phyloP scores from a whole-genome alignment of 2,329 filamentous ascomycete genomes.

The Xylariaceae sp. region DNA sequence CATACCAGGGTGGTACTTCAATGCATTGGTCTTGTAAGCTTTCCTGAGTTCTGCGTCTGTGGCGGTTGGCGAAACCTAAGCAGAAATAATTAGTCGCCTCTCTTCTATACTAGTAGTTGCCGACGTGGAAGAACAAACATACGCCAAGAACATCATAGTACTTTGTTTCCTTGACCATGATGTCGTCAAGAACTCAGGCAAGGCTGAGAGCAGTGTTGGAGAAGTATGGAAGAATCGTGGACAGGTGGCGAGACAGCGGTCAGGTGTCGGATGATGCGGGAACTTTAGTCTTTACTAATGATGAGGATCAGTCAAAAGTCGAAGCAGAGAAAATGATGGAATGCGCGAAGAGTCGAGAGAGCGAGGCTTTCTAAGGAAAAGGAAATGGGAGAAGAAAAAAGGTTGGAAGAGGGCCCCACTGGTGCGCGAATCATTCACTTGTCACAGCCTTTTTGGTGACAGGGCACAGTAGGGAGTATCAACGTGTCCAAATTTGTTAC shows the following conservation, averaged over 20 bases:
- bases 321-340: background rate
- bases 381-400: slow-evolving; percentile 12
- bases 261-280: slow-evolving; percentile 1
- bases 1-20: slow-evolving; percentile 84
- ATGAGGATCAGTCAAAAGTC: slow-evolving; percentile 6
- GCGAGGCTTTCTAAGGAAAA: background rate
- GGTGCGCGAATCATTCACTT: slow-evolving; percentile 26
- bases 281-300: slow-evolving; percentile 8
- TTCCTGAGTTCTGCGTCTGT: slow-evolving; percentile 89
- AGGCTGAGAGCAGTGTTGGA: slow-evolving; percentile 5
- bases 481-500: no score
- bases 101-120: background rate
- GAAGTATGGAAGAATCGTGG: background rate
- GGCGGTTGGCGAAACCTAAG: slow-evolving; percentile 74
- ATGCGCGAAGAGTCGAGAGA: background rate
- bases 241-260: background rate
- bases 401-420: slow-evolving; percentile 30
- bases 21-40: slow-evolving; percentile 80
- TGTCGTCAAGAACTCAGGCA: slow-evolving; percentile 37
- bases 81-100: slow-evolving; percentile 22
- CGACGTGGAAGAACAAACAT: slow-evolving; percentile 40
- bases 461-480: background rate
- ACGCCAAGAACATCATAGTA: slow-evolving; percentile 80
- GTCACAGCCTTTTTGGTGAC: slow-evolving; percentile 6
- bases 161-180: slow-evolving; percentile 79